Base-by-base conservation (phyloP, 1,284 basidiomycete genomes). In the Dichomitus squalens region DNA sequence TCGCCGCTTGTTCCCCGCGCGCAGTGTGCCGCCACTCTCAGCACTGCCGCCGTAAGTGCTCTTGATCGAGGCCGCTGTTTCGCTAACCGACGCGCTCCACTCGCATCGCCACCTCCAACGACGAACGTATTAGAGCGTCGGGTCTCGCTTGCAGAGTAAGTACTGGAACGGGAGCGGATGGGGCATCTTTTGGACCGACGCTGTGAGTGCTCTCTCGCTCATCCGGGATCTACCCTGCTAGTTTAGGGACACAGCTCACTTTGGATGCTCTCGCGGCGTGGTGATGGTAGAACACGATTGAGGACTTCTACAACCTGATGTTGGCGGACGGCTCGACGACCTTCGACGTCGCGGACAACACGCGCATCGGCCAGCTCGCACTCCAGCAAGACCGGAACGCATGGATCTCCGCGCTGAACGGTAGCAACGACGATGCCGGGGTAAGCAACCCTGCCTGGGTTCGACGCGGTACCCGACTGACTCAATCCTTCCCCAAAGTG, bases 291-390 rank as follows among this genome's bases (percentile, higher is more conserved):
- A 84, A 84, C 61, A 75, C 81, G 5, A 61, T 82, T 23, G 83
- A 84, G 63, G 82, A 84, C 60, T 64, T 84, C 6, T 79, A 83
- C 61, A 83, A 81, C 67, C 67, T 83, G 53, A 84, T 83, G 78
- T 72, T 80, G 8, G 75, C 72, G 12, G 74, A 73, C 9, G 74
- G 71, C 21, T 70, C 66, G 11, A 65, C 78, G 55, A 68, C 74
- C 11, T 82, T 74, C 50, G 65, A 68, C 20, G 67, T 80, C 8
- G 77, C 77, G 2, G 74, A 79, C 46, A 67, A 59, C 5, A 80
- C 80, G 9, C 74, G 68, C 61, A 76, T 83, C 52, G 80, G 80
- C 7, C 65, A 63, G 43, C 68, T 73, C 31, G 81, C 78, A 14
- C 63, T 76, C 21, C 38, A 71, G 73, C 51, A 68, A 44, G 29